Base-by-base conservation (phyloP, 2,329 filamentous ascomycete genomes). In the Ophiostoma sp. region DNA sequence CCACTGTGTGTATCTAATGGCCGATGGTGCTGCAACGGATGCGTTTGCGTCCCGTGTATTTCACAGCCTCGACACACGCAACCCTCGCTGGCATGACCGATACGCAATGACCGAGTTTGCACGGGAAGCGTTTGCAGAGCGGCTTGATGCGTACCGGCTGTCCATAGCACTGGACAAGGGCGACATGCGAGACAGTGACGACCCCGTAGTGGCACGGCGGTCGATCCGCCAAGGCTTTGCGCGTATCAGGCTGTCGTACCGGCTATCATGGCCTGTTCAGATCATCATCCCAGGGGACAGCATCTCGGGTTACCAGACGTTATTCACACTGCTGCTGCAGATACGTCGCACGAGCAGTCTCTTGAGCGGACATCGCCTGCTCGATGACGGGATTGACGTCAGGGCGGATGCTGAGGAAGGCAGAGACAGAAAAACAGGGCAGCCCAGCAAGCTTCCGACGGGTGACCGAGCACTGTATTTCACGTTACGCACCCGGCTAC, bases 91-190 rank as follows among this genome's bases (percentile, higher is more conserved):
- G 93, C 88, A 89, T 70, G 92, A 97, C 76, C 86, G 88, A 27
- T 96, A 94, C 74, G 83, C 90, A 0, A 80, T 97, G 41, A 95
- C 90, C 0, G 91, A 93, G 72, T 79, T 92, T 1, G 88, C 89
- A 0, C 90, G 92, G 69, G 88, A 88, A 68, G 87, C 90, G 0
- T 93, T 92, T 75, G 82, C 85, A 1, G 72, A 78, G 0, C 78
- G 79, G 1, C 77, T 91, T 67, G 69, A 71, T 12, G 64, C 40
- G 36, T 84, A 88, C 64, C 76, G 71, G 78, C 74, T 68, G 42
- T 67, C 69, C 3, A 67, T 66, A 2, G 38, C 8, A 0, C 47
- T 71, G 45, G 45, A 66, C n/a, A 49, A 9, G 14, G 18, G 7
- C 5, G 44, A 40, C 42, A 14, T 11, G 8, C 45, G 40, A 6